Conservation (phyloP, 352 stramenopile species). For the Stephanocyclus meneghinianus region DNA sequence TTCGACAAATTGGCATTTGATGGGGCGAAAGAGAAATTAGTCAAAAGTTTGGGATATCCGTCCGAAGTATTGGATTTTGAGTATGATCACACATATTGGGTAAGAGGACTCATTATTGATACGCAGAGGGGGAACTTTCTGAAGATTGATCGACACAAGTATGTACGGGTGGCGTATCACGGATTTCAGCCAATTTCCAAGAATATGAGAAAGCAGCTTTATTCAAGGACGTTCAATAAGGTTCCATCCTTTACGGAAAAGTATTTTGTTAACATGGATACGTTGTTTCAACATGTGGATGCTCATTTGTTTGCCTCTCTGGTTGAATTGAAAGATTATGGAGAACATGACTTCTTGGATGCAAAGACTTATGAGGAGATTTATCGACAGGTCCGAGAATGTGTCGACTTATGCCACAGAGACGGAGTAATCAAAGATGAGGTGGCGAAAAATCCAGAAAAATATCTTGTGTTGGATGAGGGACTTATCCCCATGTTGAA, state of each 20-base stretch:
- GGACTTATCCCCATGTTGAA: constrained; percentile 80
- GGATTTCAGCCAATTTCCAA: constrained; percentile 80
- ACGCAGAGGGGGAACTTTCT: constrained; percentile 83
- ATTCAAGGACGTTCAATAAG: constrained; percentile 76
- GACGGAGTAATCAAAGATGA: constrained; percentile 87
- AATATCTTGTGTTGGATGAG: constrained; percentile 84
- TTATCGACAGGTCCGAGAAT: constrained; percentile 82
- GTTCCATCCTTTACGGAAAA: constrained; percentile 66
- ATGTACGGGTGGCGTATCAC: constrained; percentile 85
- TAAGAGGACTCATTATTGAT: constrained; percentile 86
- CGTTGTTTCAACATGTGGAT: constrained; percentile 86
- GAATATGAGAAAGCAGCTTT: constrained; percentile 69
- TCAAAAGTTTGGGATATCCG: constrained; percentile 74
- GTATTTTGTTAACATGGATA: constrained; percentile 80
- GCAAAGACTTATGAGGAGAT: constrained; percentile 85
- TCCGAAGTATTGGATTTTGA: constrained; percentile 81
- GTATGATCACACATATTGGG: constrained; percentile 82
- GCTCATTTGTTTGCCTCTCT: constrained; percentile 84
- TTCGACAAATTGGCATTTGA: constrained; percentile 87
- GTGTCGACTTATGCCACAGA: constrained; percentile 86
- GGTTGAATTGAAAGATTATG: constrained; percentile 84
- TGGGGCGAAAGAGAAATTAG: constrained; percentile 85
- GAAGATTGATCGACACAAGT: constrained; percentile 88
- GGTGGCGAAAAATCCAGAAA: constrained; percentile 79
- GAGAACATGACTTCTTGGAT: constrained; percentile 74